Conservation (phyloP, 768 basidiomycete species). For the Coprinellus micaceus region DNA sequence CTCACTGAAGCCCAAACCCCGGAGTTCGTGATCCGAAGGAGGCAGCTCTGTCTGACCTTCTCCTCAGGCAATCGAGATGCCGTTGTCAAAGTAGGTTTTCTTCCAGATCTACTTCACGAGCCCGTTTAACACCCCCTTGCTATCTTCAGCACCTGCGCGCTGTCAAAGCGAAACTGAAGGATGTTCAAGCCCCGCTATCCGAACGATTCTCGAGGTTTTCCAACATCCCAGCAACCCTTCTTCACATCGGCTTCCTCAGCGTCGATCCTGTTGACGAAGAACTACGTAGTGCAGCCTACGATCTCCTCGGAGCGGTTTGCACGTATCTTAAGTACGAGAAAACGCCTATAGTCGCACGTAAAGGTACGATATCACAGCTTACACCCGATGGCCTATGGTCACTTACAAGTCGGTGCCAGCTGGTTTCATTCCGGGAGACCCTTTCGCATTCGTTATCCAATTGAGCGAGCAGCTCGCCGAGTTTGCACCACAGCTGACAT, state of each 20-base stretch:
- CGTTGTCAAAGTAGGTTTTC: constrained; percentile 62
- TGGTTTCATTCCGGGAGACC: constrained; percentile 67
- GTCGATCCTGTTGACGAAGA: constrained; percentile 71
- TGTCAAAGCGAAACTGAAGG: constrained; percentile 70
- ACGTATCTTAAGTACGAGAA: constrained; percentile 76
- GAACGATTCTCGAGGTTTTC: constrained; percentile 76
- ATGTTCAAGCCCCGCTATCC: constrained; percentile 44
- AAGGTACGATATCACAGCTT: constrained; percentile 42
- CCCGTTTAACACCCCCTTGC: not conserved
- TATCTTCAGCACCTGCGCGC: constrained; percentile 57
- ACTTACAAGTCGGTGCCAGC: constrained; percentile 33
- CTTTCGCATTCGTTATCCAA: constrained; percentile 54
- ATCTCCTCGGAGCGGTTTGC: constrained; percentile 75
- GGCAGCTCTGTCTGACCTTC: constrained; percentile 72
- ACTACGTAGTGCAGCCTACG: constrained; percentile 75
- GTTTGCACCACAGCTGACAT: constrained; percentile 76
- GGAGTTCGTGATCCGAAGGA: constrained; percentile 79
- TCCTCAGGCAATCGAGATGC: constrained; percentile 64
- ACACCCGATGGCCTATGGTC: not conserved
- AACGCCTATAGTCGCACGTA: constrained; percentile 62
- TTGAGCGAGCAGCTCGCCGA: constrained; percentile 71
- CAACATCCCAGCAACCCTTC: constrained; percentile 79
- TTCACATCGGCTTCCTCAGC: constrained; percentile 84
- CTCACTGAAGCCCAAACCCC: constrained; percentile 59
- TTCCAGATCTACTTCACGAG: not conserved